Percentiles rank a stretch among this genome's conserved stretches.
These are phyloP conservation scores for Eucalyptus coolabah DNA, from an alignment of 345 rosid genomes.

Conservation along the genomic window DNA sequence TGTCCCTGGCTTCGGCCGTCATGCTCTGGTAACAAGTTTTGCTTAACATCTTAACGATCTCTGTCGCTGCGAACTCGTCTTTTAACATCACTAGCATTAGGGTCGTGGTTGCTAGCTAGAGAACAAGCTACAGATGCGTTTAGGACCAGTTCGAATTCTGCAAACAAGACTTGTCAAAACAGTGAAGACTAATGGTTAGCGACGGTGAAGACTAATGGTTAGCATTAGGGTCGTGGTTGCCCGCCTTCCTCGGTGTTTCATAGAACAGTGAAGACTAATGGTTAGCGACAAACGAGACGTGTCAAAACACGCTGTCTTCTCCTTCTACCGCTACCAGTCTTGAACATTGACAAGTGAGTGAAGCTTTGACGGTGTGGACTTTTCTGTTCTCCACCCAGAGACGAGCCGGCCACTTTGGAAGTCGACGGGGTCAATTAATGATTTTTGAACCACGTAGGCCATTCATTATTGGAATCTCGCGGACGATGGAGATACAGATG, in stretches of 20 bases:
- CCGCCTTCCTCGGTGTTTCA: background rate
- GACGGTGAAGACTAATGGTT: too few species aligned
- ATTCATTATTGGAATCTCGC: background rate
- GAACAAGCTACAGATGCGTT: background rate
- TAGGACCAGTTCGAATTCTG: too few species aligned
- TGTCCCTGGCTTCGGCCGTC: conserved; percentile 40
- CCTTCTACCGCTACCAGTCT: background rate
- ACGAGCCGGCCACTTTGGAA: background rate
- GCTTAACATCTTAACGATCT: background rate
- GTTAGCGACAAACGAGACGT: background rate
- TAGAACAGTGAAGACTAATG: background rate
- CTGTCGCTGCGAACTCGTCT: background rate
- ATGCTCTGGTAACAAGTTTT: conserved; percentile 14
- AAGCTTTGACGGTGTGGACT: background rate
- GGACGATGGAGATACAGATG: background rate
- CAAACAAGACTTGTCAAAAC: too few species aligned
- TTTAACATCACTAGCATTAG: background rate
- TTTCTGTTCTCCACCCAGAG: too few species aligned
- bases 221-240: background rate
- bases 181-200: too few species aligned
- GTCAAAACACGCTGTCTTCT: background rate
- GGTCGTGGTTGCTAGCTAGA: background rate
- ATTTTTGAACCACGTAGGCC: background rate
- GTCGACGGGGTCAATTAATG: background rate
- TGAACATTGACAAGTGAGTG: background rate